These are phyloP conservation scores for Coemansia erecta DNA, from an alignment of 192 early-diverging fungal genomes.

Conservation along the genomic window DNA sequence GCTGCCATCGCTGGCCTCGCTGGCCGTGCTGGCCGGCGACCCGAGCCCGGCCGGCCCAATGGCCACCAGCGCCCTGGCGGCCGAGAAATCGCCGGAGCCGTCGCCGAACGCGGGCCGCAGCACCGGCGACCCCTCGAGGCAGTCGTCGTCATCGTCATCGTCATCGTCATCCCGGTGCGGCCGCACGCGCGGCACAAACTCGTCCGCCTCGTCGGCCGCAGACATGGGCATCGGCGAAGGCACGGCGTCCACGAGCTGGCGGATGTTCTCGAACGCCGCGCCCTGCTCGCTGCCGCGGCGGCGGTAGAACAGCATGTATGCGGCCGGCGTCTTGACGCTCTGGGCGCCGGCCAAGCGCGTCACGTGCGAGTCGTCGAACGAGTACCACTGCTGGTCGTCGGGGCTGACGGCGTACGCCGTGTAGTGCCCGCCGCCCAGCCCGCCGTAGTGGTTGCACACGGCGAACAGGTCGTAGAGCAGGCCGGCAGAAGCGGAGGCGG, in stretches of 20 bases:
- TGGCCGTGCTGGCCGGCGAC: conserved; percentile 1
- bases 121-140: background rate
- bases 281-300: conserved; percentile 9
- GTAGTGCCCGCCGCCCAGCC: conserved; percentile 81
- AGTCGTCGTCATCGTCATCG: too few species aligned
- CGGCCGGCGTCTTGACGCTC: conserved; percentile 30
- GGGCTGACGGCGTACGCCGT: conserved; percentile 76
- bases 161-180: background rate
- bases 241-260: conserved; percentile 12
- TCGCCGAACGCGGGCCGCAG: background rate
- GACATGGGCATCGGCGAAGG: too few species aligned
- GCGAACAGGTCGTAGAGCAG: conserved; percentile 70
- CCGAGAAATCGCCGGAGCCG: conserved; percentile 3
- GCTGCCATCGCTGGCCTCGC: conserved; percentile 10
- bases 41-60: conserved; percentile 12
- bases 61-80: conserved; percentile 3
- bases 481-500: too few species aligned
- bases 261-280: conserved; percentile 15
- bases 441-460: conserved; percentile 82
- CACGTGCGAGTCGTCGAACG: conserved; percentile 77
- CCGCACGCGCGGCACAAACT: background rate
- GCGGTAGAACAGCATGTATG: conserved; percentile 55
- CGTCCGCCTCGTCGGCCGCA: conserved; percentile 7
- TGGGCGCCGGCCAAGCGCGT: conserved; percentile 26
- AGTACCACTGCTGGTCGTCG: conserved; percentile 69